These are phyloP conservation scores for Nidula microcarpa DNA, from an alignment of 768 basidiomycete species.

Conservation along the genomic window DNA sequence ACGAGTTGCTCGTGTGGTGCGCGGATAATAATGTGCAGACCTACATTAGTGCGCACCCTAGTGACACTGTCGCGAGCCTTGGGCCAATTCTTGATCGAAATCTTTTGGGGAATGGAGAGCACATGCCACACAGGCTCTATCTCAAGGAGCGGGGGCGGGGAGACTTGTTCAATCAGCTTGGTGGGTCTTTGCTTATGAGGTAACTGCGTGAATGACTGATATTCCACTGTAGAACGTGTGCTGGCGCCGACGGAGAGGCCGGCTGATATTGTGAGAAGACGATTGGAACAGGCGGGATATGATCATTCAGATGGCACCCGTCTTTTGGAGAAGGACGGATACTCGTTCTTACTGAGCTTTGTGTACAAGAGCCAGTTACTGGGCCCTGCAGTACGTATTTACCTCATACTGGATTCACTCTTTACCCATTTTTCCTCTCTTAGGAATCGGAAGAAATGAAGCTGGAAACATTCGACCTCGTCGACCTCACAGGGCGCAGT, in stretches of 20 bases:
- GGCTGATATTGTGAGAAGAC: conserved; percentile 76
- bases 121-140: conserved; percentile 67
- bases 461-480: conserved; percentile 67
- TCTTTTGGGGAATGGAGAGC: conserved; percentile 43
- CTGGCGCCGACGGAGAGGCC: conserved; percentile 81
- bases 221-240: conserved; percentile 62
- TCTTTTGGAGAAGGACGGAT: conserved; percentile 70
- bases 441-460: conserved; percentile 69
- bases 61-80: conserved; percentile 67
- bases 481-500: conserved; percentile 80
- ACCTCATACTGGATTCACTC: too few relatives aligned
- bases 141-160: conserved; percentile 75
- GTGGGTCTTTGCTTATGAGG: background rate
- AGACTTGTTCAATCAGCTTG: conserved; percentile 23
- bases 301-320: conserved; percentile 77
- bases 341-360: conserved; percentile 85
- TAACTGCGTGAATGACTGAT: background rate
- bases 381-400: conserved; percentile 51
- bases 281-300: conserved; percentile 89
- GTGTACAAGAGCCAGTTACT: conserved; percentile 80
- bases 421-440: too few relatives aligned
- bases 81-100: conserved; percentile 59
- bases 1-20: too few relatives aligned
- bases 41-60: conserved; percentile 58
- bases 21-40: conserved; percentile 22